phyloP scores from a whole-genome alignment of 345 rosid genomes.

The Eucalyptus pauciflora region DNA sequence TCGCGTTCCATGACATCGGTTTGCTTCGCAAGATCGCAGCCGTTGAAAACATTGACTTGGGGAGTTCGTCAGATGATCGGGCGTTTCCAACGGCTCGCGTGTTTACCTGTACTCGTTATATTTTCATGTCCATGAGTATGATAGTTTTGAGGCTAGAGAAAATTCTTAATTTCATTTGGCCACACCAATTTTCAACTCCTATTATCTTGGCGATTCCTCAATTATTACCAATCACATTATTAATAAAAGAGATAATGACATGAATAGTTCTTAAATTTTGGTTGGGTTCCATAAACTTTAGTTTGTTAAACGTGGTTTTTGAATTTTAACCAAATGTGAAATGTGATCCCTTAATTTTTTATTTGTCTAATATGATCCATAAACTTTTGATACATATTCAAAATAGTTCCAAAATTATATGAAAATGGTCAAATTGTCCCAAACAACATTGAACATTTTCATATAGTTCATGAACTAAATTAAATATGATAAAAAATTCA shows the following conservation, averaged over 20 bases:
- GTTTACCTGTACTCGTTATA: neutral
- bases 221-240: neutral
- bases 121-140: accelerated
- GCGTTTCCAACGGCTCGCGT: neutral
- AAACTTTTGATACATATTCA: no score
- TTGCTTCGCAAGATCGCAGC: neutral
- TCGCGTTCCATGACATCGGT: neutral
- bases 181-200: neutral
- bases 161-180: neutral
- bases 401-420: accelerated
- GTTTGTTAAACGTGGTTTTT: accelerated
- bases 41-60: neutral
- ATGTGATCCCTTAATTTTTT: no score
- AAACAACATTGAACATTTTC: accelerated
- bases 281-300: accelerated
- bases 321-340: accelerated
- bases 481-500: no score
- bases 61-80: neutral
- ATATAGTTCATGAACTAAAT: accelerated
- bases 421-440: accelerated
- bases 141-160: neutral
- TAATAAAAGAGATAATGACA: no score
- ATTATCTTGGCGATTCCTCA: neutral
- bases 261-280: accelerated
- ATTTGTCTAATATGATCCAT: accelerated